Percentiles rank a stretch among this genome's conserved stretches.
These are phyloP conservation scores for Vigna unguiculata DNA, from an alignment of 306 rosid genomes.

Conservation along the genomic window DNA sequence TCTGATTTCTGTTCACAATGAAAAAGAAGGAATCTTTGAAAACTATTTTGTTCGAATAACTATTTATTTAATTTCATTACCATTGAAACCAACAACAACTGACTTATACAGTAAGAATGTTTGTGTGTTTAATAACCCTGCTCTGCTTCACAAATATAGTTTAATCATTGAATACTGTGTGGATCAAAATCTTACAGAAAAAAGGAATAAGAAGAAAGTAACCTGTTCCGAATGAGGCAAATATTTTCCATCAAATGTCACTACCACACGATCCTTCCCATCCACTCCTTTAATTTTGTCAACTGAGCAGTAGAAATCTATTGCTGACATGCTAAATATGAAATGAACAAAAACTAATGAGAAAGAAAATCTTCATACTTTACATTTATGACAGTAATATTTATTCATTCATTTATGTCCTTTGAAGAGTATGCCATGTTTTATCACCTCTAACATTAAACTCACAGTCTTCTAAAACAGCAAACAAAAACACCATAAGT, in stretches of 20 bases:
- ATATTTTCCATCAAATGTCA: constrained; percentile 88
- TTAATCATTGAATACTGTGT: too few species aligned
- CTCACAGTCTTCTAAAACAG: constrained; percentile 15
- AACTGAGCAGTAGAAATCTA: constrained; percentile 95
- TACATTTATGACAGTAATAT: constrained; percentile 14
- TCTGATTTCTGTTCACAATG: constrained; percentile 64
- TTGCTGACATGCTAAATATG: constrained; percentile 84
- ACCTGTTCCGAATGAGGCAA: constrained; percentile 90
- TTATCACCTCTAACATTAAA: constrained; percentile 10
- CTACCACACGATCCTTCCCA: constrained; percentile 89
- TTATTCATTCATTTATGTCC: neutral
- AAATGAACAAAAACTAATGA: constrained; percentile 42
- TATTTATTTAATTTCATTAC: too few species aligned
- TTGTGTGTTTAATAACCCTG: too few species aligned
- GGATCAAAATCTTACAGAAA: constrained; percentile 17
- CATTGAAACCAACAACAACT: too few species aligned
- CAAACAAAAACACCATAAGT: constrained; percentile 14
- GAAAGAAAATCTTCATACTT: neutral
- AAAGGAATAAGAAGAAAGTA: constrained; percentile 45
- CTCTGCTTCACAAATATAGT: too few species aligned
- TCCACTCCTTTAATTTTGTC: constrained; percentile 91
- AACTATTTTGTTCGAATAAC: too few species aligned
- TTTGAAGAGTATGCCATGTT: constrained; percentile 13
- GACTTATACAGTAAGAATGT: too few species aligned
- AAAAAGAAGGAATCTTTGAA: neutral